phyloP scores from a whole-genome alignment of 164 flowering plant genomes.

The Berberis thunbergii region DNA sequence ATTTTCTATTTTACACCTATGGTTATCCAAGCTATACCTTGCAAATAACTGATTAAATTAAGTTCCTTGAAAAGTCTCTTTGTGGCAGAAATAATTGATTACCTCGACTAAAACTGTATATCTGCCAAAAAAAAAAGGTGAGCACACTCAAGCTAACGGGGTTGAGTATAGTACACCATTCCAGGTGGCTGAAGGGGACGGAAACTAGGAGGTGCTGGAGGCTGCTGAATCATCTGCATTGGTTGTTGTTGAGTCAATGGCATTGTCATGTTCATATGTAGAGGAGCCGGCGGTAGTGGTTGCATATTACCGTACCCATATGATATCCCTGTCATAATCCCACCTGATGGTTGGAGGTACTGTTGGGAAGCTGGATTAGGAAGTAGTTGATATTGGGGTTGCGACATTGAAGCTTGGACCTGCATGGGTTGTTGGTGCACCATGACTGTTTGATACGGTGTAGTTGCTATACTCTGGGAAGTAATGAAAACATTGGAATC shows the following conservation, averaged over 20 bases:
- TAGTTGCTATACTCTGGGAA: constrained; percentile 20
- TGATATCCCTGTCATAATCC: constrained; percentile 25
- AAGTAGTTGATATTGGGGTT: constrained; percentile 48
- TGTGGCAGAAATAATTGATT: neutral
- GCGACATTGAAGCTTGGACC: constrained; percentile 36
- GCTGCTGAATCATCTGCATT: constrained; percentile 20
- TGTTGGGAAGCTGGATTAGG: constrained; percentile 47
- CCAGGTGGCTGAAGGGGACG: constrained; percentile 68
- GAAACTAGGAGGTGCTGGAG: constrained; percentile 54
- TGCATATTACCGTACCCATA: constrained; percentile 46
- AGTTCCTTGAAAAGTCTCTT: no score
- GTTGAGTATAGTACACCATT: constrained; percentile 47
- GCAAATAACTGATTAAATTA: no score
- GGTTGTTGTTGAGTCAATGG: constrained; percentile 36
- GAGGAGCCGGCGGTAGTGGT: constrained; percentile 31
- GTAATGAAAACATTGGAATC: constrained; percentile 36
- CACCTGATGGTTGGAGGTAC: constrained; percentile 52
- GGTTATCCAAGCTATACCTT: no score
- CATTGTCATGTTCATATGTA: constrained; percentile 30
- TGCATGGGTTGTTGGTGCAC: constrained; percentile 37
- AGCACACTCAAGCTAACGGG: constrained; percentile 29
- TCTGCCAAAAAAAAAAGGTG: neutral
- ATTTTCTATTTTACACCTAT: no score
- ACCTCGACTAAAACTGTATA: constrained; percentile 7
- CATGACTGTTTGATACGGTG: constrained; percentile 46